Conservation (phyloP, 192 early-diverging fungal genomes). For the Kappamyces sp. region DNA sequence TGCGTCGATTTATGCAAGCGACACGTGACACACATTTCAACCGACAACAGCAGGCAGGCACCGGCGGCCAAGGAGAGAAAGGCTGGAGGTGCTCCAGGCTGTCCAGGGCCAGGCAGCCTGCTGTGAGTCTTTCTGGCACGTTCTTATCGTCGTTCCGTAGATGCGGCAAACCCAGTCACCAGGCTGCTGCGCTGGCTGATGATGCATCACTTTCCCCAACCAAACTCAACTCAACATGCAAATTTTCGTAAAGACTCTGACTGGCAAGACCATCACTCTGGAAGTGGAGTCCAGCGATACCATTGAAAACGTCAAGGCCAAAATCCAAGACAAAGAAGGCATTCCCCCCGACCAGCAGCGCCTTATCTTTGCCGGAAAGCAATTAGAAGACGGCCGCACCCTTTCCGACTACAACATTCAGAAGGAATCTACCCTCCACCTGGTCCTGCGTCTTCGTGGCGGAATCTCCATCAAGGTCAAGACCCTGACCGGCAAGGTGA, state of each 20-base stretch:
- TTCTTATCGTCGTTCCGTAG: too few species aligned
- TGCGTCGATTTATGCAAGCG: too few species aligned
- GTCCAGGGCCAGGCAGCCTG: too few species aligned
- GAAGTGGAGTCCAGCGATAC: slow-evolving; percentile 73
- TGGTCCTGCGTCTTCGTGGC: slow-evolving; percentile 62
- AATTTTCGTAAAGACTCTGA: slow-evolving; percentile 74
- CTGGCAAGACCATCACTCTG: slow-evolving; percentile 70
- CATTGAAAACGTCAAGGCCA: slow-evolving; percentile 75
- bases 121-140: too few species aligned
- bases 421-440: slow-evolving; percentile 64
- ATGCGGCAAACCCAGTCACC: too few species aligned
- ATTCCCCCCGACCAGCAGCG: slow-evolving; percentile 23
- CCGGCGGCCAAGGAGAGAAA: too few species aligned
- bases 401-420: slow-evolving; percentile 61
- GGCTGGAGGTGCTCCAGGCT: too few species aligned
- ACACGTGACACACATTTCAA: too few species aligned
- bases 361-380: slow-evolving; percentile 24
- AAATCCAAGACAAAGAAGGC: slow-evolving; percentile 74
- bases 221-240: slow-evolving; percentile 40
- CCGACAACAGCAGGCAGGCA: too few species aligned
- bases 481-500: slow-evolving; percentile 83
- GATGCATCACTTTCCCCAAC: too few species aligned
- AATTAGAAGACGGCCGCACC: slow-evolving; percentile 18
- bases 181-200: too few species aligned
- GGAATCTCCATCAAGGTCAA: slow-evolving; percentile 68